Percentiles rank a stretch among this genome's conserved stretches.
phyloP scores from a whole-genome alignment of 2,329 filamentous ascomycete genomes.

The Simplicillium sp. region DNA sequence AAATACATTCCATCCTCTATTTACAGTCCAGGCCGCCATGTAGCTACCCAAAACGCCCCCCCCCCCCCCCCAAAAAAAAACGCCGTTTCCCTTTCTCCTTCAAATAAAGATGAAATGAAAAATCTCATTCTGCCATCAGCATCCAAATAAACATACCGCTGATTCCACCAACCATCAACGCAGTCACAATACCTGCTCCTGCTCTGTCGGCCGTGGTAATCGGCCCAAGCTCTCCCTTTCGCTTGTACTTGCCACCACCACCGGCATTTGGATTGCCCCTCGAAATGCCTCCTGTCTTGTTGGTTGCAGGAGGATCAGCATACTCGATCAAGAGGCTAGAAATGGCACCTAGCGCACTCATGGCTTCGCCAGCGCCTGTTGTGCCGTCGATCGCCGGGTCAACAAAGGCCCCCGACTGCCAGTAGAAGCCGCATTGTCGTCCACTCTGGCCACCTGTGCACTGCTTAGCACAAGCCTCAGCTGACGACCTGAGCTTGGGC shows the following conservation, averaged over 20 bases:
- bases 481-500: slow-evolving; percentile 35
- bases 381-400: slow-evolving; percentile 42
- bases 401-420: slow-evolving; percentile 38
- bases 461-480: slow-evolving; percentile 35
- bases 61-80: too few relatives aligned
- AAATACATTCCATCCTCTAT: too few relatives aligned
- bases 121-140: not conserved
- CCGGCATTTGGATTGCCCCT: slow-evolving; percentile 31
- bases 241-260: slow-evolving; percentile 9
- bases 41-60: too few relatives aligned
- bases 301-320: slow-evolving; percentile 31
- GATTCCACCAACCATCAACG: not conserved
- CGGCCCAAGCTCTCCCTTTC: not conserved
- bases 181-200: slow-evolving; percentile 1
- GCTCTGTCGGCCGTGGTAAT: slow-evolving; percentile 3
- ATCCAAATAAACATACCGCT: not conserved
- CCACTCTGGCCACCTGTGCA: slow-evolving; percentile 36
- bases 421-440: slow-evolving; percentile 40
- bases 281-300: slow-evolving; percentile 39
- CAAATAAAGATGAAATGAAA: too few relatives aligned
- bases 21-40: too few relatives aligned
- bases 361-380: slow-evolving; percentile 47
- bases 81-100: too few relatives aligned
- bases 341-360: slow-evolving; percentile 47
- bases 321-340: slow-evolving; percentile 36